phyloP scores from a whole-genome alignment of 345 rosid species.

The Anastatica hierochuntica region DNA sequence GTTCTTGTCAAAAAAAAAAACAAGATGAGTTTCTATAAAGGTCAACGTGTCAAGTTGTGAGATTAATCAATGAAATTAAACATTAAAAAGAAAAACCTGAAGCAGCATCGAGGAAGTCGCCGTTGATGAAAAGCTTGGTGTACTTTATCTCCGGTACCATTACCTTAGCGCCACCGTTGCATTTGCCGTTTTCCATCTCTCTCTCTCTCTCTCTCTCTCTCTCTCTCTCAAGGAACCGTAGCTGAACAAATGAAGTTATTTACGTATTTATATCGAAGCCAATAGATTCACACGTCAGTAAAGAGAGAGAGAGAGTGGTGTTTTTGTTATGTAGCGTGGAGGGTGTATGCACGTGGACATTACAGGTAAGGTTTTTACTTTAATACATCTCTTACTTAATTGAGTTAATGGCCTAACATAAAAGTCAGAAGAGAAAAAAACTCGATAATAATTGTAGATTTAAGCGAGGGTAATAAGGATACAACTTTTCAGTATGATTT shows the following conservation, averaged over 20 bases:
- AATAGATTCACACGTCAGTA: constrained; percentile 18
- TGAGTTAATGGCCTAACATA: background rate
- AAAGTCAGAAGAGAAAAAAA: too few species aligned
- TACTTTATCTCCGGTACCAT: constrained; percentile 46
- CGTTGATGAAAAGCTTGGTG: constrained; percentile 60
- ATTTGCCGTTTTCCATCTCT: constrained; percentile 31
- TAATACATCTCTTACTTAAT: background rate
- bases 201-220: background rate
- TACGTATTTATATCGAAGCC: constrained; percentile 16
- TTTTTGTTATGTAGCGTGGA: constrained; percentile 2
- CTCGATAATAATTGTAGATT: too few species aligned
- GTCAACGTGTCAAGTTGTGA: background rate
- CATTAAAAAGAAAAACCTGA: constrained; percentile 32
- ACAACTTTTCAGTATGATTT: too few species aligned
- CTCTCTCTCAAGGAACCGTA: background rate
- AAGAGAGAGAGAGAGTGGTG: constrained; percentile 5
- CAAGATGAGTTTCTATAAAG: background rate
- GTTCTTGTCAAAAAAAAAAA: background rate
- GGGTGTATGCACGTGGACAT: constrained; percentile 12
- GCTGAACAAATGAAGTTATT: background rate
- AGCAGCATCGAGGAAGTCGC: constrained; percentile 48
- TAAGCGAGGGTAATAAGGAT: background rate
- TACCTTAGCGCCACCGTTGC: constrained; percentile 28
- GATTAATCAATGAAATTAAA: background rate
- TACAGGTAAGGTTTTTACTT: background rate